Base-by-base conservation (phyloP, 306 rosid species). In the Fragaria iinumae region DNA sequence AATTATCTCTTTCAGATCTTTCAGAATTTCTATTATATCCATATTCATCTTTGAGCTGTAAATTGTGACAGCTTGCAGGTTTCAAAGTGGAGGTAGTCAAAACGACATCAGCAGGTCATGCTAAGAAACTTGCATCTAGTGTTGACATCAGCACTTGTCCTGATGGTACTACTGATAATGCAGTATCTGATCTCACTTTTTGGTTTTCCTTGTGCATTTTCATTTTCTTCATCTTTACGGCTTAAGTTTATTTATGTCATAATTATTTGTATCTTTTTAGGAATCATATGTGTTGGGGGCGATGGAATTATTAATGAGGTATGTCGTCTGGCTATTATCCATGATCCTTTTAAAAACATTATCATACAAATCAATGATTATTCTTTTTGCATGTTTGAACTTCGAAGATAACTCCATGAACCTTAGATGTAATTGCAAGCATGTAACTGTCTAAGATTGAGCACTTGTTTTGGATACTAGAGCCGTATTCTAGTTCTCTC, bases 241-340 rank as follows among this genome's bases (percentile, higher is more conserved):
- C 21, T 68, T 32, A 73, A 67, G 60, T 65, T 38, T 44, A 32
- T 43, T 65, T 73, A 38, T 77, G 71, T 65, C 65, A 74, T 41
- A 3, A 27, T 75, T 23, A 71, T 64, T 85, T 84, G 74, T 85
- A 70, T 41, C 34, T 55, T 55, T 79, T 53, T 92, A 95, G 99
- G 99, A 86, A 95, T 95, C 62, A 92, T 95, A 77, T 95, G 99
- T 79, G 97, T 95, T 38, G 99, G 99, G 71, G 99, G 99, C 71
- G 99, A 95, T 87, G 99, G 99, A 76, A 91, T 95, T 79, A 95
- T 95, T 79, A 95, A 95, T 81, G 99, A 95, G 99, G 99, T 95
- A 76, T 81, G 91, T 77, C 23, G n/a, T 72, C 63, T 71, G 62
- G 67, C 71, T 77, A 48, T 68, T 6, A 55, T 21, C 4, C 29